A percentile compares a stretch with the other conserved stretches of the same genome.
These are phyloP conservation scores for Aspergillus brunneoviolaceus DNA, from an alignment of 2,329 filamentous ascomycete species.

Conservation along the genomic window DNA sequence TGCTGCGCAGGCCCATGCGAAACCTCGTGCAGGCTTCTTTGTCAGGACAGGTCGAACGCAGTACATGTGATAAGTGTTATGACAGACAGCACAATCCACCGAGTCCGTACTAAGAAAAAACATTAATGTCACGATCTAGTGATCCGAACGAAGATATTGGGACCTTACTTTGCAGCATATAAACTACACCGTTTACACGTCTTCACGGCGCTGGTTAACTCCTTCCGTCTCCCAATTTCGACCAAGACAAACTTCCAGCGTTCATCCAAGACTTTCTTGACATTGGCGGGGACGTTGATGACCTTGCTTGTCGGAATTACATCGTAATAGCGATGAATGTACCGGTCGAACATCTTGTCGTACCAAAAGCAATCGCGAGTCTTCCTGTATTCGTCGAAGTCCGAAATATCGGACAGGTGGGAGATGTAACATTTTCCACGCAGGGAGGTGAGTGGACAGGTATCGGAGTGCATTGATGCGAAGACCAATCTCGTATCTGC, in stretches of 20 bases:
- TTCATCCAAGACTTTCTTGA: constrained; percentile 94
- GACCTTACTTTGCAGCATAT: constrained; percentile 82
- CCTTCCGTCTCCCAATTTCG: constrained; percentile 89
- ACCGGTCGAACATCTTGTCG: constrained; percentile 95
- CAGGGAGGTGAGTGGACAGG: constrained; percentile 85
- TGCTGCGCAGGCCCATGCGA: constrained; percentile 95
- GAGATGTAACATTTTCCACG: constrained; percentile 90
- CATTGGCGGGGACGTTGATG: constrained; percentile 91
- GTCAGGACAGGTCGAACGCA: constrained; percentile 88
- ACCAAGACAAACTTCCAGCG: constrained; percentile 96
- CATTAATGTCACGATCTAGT: constrained; percentile 13
- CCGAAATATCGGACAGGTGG: constrained; percentile 81
- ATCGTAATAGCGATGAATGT: constrained; percentile 97
- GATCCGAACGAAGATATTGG: background rate
- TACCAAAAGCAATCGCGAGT: constrained; percentile 90
- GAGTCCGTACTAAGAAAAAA: constrained; percentile 71
- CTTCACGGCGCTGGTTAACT: constrained; percentile 93
- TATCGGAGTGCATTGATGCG: constrained; percentile 98
- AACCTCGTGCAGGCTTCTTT: constrained; percentile 95
- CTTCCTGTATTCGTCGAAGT: constrained; percentile 81
- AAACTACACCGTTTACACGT: constrained; percentile 87
- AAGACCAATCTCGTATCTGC: constrained; percentile 89
- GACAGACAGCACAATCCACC: constrained; percentile 93
- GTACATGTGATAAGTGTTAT: constrained; percentile 96
- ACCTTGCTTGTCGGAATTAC: constrained; percentile 88